Percentiles rank a stretch among this genome's conserved stretches.
These are phyloP conservation scores for Amoebophrya sp. DNA, from an alignment of 169 alveolate species.

Conservation along the genomic window DNA sequence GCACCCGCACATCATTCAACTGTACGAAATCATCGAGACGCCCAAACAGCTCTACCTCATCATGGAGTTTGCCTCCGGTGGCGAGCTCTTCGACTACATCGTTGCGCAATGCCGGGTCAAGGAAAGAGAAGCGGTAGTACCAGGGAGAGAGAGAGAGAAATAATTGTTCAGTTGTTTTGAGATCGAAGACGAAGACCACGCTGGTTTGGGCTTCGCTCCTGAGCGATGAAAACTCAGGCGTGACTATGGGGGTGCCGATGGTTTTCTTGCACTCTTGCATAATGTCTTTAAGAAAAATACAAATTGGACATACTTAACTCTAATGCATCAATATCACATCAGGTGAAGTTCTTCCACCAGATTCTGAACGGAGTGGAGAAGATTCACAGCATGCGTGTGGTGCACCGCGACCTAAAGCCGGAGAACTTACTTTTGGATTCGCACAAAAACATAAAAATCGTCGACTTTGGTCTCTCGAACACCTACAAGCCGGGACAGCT, in stretches of 20 bases:
- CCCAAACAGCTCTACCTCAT: slow-evolving; percentile 66
- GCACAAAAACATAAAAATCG: slow-evolving; percentile 76
- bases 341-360: slow-evolving; percentile 60
- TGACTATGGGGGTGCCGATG: no score
- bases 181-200: no score
- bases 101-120: slow-evolving; percentile 69
- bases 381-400: slow-evolving; percentile 66
- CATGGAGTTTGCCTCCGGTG: slow-evolving; percentile 80
- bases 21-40: slow-evolving; percentile 73
- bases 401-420: slow-evolving; percentile 82
- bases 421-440: slow-evolving; percentile 79
- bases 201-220: no score
- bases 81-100: slow-evolving; percentile 81
- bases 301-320: no score
- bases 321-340: no score
- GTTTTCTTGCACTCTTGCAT: no score
- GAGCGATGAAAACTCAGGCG: no score
- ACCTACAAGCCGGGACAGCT: slow-evolving; percentile 65
- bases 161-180: no score
- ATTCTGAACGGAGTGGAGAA: slow-evolving; percentile 77
- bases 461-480: slow-evolving; percentile 88
- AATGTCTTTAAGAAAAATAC: no score
- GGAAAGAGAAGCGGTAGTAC: slow-evolving; percentile 54
- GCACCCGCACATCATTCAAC: slow-evolving; percentile 61
- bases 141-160: no score